Base-by-base conservation (phyloP, 306 rosid species). In the Citrullus colocynthis region DNA sequence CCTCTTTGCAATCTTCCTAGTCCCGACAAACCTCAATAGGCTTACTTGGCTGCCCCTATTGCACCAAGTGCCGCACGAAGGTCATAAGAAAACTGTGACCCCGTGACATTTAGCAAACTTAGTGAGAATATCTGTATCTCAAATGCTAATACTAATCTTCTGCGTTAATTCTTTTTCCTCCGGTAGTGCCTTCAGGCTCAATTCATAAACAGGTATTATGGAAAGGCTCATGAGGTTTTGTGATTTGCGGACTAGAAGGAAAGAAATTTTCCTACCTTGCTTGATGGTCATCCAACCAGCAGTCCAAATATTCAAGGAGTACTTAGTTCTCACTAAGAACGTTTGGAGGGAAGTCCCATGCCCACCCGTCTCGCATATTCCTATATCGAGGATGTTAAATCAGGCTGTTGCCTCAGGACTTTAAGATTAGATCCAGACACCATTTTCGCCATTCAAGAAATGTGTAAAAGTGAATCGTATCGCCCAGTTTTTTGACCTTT, bases 221-320 rank as follows among this genome's bases (percentile, higher is more conserved):
- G 97, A 73, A 93, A 88, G 86, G 97, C 96, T 83, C 96, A 93
- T 6, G 92, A 88, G 82, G 83, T 93, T 79, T 89, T 93, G 79
- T 89, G 84, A 93, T 83, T 41, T 80, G 74, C 20, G 52, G 36
- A 75, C 21, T 2, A 10, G 74, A 41, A 67, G 34, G 51, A 42
- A 41, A 67, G 18, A 67, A n/a, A 34, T 18, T 67, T 67, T 67
- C 52, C 9, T 18, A 41, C 4, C 9, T 20, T 20, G 74, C 34
- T 66, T 18, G 16, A 67, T 39, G 28, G 32, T 18, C 73, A 66
- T 36, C 73, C 30, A 66, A 39, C 73, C 73, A 39, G 21, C 18
- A 7, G n/a, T 66, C 30, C 28, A 66, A 39, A 66, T 2, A 2
- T 66, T 66, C 49, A 41, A 67, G 34, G 32, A 41, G 5, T 67